Evolutionary conservation across 768 basidiomycete genomes (phyloP).

Genomic region (Chalciporus chontae): DNA sequence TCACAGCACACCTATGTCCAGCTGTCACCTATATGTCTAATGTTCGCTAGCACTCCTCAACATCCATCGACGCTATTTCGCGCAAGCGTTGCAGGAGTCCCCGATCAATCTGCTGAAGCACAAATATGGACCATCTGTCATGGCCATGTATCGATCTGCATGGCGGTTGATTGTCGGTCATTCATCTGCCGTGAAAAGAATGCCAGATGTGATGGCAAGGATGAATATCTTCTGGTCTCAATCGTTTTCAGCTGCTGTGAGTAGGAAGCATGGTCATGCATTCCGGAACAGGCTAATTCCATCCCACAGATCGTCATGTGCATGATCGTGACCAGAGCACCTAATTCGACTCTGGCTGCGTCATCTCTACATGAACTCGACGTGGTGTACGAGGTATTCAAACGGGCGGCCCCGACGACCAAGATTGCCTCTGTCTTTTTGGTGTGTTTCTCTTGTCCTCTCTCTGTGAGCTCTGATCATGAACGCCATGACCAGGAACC

Average conservation of each 20-base stretch:
- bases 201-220: constrained; percentile 42
- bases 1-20: neutral
- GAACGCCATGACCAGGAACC: constrained; percentile 31
- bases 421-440: constrained; percentile 44
- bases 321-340: constrained; percentile 48
- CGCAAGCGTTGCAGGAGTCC: constrained; percentile 59
- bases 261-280: constrained; percentile 19
- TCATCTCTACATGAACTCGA: constrained; percentile 49
- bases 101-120: constrained; percentile 57
- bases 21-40: neutral
- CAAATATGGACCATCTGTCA: constrained; percentile 63
- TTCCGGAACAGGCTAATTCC: neutral
- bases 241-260: constrained; percentile 59
- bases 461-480: neutral
- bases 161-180: constrained; percentile 60
- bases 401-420: constrained; percentile 42
- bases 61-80: constrained; percentile 66
- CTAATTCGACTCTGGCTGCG: constrained; percentile 44
- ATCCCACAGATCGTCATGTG: constrained; percentile 53
- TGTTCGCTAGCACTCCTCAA: constrained; percentile 50
- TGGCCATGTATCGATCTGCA: constrained; percentile 69
- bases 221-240: constrained; percentile 62
- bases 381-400: constrained; percentile 41
- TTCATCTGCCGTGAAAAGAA: constrained; percentile 37
- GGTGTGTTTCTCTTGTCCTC: constrained; percentile 28